These are phyloP conservation scores for Ceratopteris richardii DNA, from an alignment of 75 land plant genomes.

Conservation along the genomic window DNA sequence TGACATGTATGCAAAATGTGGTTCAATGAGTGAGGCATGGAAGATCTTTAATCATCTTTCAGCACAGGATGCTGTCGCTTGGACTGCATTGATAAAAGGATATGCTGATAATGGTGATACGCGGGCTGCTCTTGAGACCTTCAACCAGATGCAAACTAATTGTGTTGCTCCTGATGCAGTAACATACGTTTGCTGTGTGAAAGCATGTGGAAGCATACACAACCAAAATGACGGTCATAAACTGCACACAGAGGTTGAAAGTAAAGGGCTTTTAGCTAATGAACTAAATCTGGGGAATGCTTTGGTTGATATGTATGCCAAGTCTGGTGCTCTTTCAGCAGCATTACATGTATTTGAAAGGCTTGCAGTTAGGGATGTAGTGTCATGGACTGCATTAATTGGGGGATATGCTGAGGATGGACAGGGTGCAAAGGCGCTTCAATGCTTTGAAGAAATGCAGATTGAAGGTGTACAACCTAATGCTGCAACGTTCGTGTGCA, in stretches of 20 bases:
- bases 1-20: constrained; percentile 34
- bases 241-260: constrained; percentile 38
- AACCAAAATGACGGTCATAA: constrained; percentile 32
- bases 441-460: constrained; percentile 9
- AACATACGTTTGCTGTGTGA: constrained; percentile 25
- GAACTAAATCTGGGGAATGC: constrained; percentile 38
- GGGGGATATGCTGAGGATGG: constrained; percentile 25
- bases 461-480: constrained; percentile 7
- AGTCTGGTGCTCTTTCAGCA: background rate
- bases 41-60: constrained; percentile 36
- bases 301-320: constrained; percentile 28
- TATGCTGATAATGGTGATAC: constrained; percentile 25
- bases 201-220: constrained; percentile 30
- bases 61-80: constrained; percentile 25
- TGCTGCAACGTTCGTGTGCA: constrained; percentile 13
- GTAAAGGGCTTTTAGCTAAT: constrained; percentile 11
- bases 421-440: constrained; percentile 12
- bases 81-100: constrained; percentile 48
- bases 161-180: constrained; percentile 20
- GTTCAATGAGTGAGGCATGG: constrained; percentile 13
- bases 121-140: constrained; percentile 14
- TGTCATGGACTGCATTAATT: constrained; percentile 25
- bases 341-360: constrained; percentile 30
- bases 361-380: constrained; percentile 16
- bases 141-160: constrained; percentile 21